Conservation (phyloP, 1,139 yeast species). For the Debaryomycetaceae sp. region DNA sequence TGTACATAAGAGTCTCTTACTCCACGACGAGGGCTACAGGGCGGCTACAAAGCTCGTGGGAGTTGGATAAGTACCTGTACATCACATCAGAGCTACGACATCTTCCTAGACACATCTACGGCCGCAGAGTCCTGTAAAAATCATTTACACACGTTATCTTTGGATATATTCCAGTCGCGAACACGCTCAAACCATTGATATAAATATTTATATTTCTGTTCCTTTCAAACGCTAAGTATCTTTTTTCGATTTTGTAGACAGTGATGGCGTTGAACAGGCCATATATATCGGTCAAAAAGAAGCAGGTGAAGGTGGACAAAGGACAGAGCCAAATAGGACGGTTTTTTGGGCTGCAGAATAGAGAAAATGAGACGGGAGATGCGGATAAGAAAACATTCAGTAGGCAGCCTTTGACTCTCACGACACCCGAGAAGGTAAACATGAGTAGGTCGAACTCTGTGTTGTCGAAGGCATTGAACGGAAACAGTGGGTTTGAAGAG, state of each 20-base stretch:
- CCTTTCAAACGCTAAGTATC: background rate
- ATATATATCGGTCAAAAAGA: constrained; percentile 8
- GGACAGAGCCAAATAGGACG: constrained; percentile 16
- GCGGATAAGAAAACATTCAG: background rate
- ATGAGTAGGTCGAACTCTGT: constrained; percentile 19
- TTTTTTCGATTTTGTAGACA: background rate
- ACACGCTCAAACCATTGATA: background rate
- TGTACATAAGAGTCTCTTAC: background rate
- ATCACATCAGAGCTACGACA: too few relatives aligned
- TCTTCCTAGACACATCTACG: too few relatives aligned
- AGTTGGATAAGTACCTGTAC: too few relatives aligned
- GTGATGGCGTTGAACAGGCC: constrained; percentile 7
- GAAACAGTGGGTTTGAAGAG: constrained; percentile 24
- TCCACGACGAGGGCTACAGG: background rate
- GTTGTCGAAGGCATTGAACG: constrained; percentile 13
- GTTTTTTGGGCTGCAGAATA: constrained; percentile 10
- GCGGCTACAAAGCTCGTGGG: background rate
- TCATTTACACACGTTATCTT: background rate
- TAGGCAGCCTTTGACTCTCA: constrained; percentile 3
- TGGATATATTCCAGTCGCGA: constrained; percentile 2
- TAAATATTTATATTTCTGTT: background rate
- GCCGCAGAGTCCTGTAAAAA: too few relatives aligned
- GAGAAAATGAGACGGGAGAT: background rate
- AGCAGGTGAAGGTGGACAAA: constrained; percentile 5
- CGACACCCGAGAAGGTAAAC: constrained; percentile 18